Base-by-base conservation (phyloP, 768 basidiomycete species). In the Lactifluus echinatus region DNA sequence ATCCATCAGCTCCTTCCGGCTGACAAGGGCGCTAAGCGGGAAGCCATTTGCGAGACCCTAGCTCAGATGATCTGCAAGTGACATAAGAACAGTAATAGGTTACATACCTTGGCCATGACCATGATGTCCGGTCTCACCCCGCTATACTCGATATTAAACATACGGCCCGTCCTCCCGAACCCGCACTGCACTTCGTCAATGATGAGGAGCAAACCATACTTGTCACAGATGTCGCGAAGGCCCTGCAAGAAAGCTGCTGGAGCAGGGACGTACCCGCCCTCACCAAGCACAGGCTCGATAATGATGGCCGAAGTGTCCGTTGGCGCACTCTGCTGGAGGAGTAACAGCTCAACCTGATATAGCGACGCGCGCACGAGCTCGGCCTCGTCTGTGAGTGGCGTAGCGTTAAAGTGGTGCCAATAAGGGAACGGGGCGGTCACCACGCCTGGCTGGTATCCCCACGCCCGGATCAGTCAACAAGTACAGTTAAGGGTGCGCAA, bases 231-330 rank as follows among this genome's bases (percentile, higher is more conserved):
- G 50, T 76, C 75, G 59, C 93, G 76, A 44, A 98, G 71, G 21
- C 90, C 91, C 45, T 80, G 77, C 57, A 98, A 70, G 75, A 89
- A 98, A 21, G 81, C 80, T 1, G 81, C 66, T 0, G 93, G 90
- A 0, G 93, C 90, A 28, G 90, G 84, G 15, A 96, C 89, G 70
- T 98, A 97, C 1, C 95, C 95, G 34, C 95, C 95, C 71, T 97
- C 95, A 24, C 93, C 94, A 29, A 97, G 76, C 1, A 97, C 86
- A 40, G 95, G 89, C 75, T 98, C 95, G 40, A 98, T 72, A 61
- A 98, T 72, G 66, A 97, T 85, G n/a, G 93, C 93, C 2, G 94
- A 92, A 0, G 93, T 94, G 68, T 97, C 94, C 4, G 72, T 70
- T 0, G 93, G 89, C 1, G 85, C 76, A 7, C 84, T 85, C 69